A percentile compares a stretch with the other conserved stretches of the same genome.
These are phyloP conservation scores for Spathaspora boniae DNA, from an alignment of 805 yeast genomes.

Conservation along the genomic window DNA sequence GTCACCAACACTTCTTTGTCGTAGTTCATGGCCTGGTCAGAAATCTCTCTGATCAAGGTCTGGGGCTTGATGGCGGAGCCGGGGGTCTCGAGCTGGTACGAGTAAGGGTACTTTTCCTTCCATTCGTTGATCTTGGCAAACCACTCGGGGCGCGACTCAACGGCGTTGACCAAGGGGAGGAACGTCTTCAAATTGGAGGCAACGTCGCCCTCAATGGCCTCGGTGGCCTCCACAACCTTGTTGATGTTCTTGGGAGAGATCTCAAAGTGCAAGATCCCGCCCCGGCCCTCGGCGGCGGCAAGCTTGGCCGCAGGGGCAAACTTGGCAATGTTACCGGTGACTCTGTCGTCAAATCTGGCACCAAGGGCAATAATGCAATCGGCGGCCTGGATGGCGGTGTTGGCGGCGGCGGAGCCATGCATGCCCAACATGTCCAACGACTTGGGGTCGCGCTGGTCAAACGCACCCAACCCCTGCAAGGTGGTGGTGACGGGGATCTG, in stretches of 20 bases:
- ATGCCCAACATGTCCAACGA: slow-evolving; percentile 96
- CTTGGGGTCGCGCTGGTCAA: slow-evolving; percentile 86
- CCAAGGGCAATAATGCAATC: slow-evolving; percentile 93
- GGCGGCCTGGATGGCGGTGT: slow-evolving; percentile 88
- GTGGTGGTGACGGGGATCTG: slow-evolving; percentile 96
- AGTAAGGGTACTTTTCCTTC: slow-evolving; percentile 85
- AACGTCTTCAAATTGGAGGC: slow-evolving; percentile 69
- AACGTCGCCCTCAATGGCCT: slow-evolving; percentile 96
- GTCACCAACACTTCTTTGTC: slow-evolving; percentile 81
- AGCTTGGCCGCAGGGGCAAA: slow-evolving; percentile 92
- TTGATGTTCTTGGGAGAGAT: slow-evolving; percentile 95
- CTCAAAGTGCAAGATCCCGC: slow-evolving; percentile 97
- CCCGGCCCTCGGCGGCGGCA: slow-evolving; percentile 85
- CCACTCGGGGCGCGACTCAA: slow-evolving; percentile 77
- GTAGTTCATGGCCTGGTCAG: slow-evolving; percentile 61
- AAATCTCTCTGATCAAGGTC: slow-evolving; percentile 77
- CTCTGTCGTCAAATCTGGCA: slow-evolving; percentile 98
- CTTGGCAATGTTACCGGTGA: slow-evolving; percentile 77
- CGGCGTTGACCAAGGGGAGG: slow-evolving; percentile 65
- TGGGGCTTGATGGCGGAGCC: slow-evolving; percentile 87
- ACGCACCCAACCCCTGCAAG: slow-evolving; percentile 89
- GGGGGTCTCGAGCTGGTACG: slow-evolving; percentile 76
- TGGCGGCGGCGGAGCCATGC: slow-evolving; percentile 97
- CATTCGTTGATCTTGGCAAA: slow-evolving; percentile 67
- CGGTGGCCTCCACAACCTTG: slow-evolving; percentile 94